These are phyloP conservation scores for Mycena indigotica DNA, from an alignment of 768 basidiomycete species.

Conservation along the genomic window DNA sequence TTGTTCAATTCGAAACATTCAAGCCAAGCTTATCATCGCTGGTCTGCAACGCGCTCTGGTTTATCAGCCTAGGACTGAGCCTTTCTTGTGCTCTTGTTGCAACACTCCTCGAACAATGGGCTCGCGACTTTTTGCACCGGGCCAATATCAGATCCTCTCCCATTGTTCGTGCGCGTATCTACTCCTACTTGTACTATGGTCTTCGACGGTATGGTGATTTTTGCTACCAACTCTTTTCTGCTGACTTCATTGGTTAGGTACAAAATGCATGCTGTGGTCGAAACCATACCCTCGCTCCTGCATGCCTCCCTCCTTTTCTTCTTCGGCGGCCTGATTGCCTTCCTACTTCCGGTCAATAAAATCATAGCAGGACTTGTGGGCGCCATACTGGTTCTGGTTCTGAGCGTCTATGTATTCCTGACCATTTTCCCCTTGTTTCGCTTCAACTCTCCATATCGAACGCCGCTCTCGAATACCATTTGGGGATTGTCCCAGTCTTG, in stretches of 20 bases:
- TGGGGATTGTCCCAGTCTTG: conserved; percentile 5
- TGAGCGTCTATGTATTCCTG: conserved; percentile 10
- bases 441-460: conserved; percentile 16
- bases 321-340: conserved; percentile 3
- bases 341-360: conserved; percentile 3
- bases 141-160: not conserved
- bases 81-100: not conserved
- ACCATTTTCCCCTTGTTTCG: conserved; percentile 12
- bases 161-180: not conserved
- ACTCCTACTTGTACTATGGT: not conserved
- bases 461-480: conserved; percentile 10
- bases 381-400: conserved; percentile 1
- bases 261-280: conserved; percentile 3
- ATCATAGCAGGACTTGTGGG: conserved; percentile 6
- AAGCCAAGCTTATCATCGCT: not conserved
- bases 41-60: not conserved
- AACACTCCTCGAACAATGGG: not conserved
- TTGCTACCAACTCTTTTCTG: too few relatives aligned
- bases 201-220: not conserved
- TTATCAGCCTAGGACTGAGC: not conserved
- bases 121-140: not conserved
- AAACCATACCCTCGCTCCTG: not conserved
- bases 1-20: not conserved
- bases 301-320: conserved; percentile 5
- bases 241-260: too few relatives aligned